These are phyloP conservation scores for Anacardium occidentale DNA, from an alignment of 345 rosid genomes.

Conservation along the genomic window DNA sequence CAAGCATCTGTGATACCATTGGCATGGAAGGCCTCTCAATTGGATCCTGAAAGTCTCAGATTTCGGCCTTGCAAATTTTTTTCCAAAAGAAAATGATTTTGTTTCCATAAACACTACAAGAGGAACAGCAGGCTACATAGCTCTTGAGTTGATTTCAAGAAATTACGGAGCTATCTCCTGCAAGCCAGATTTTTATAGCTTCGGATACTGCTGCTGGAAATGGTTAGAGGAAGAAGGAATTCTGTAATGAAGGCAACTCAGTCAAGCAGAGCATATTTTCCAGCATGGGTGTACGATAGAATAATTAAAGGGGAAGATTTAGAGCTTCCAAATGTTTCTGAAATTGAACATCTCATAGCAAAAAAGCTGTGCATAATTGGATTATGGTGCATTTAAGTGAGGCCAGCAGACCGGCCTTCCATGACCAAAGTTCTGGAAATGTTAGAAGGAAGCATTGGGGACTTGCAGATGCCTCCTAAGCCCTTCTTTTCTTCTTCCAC, in stretches of 20 bases:
- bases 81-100: constrained; percentile 19
- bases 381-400: constrained; percentile 7
- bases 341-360: not conserved
- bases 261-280: not conserved
- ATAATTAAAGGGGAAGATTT: constrained; percentile 6
- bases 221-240: constrained; percentile 19
- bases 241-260: not conserved
- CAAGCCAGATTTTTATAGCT: constrained; percentile 34
- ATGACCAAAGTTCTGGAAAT: constrained; percentile 27
- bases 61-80: constrained; percentile 29
- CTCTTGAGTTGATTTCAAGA: constrained; percentile 29
- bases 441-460: constrained; percentile 8
- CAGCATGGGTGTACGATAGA: constrained; percentile 11
- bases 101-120: constrained; percentile 9
- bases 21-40: too few species aligned
- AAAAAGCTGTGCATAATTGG: constrained; percentile 8
- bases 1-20: too few species aligned
- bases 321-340: not conserved
- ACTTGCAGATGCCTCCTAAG: not conserved
- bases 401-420: constrained; percentile 1
- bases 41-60: too few species aligned
- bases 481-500: constrained; percentile 17
- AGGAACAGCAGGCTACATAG: constrained; percentile 29
- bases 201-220: constrained; percentile 29
- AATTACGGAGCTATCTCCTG: constrained; percentile 20